Conservation (phyloP, 2,329 filamentous ascomycete species). For the Neoarthrinium moseri region DNA sequence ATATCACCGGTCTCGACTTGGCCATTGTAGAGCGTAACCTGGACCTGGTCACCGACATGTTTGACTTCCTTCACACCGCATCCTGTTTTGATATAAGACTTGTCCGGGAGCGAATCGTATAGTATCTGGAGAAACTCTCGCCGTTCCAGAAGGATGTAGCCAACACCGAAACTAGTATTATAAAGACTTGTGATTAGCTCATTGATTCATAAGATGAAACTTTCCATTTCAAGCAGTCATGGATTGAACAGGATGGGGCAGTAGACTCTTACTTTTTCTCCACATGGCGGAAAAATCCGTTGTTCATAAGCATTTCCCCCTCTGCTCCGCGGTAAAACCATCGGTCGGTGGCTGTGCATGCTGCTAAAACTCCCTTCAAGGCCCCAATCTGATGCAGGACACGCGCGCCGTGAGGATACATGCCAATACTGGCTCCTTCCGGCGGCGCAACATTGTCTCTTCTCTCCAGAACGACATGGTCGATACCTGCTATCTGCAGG, state of each 20-base stretch:
- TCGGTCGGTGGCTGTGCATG: constrained; percentile 1
- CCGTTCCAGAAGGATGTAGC: background rate
- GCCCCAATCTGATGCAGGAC: constrained; percentile 11
- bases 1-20: constrained; percentile 13
- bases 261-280: constrained; percentile 5
- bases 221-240: background rate
- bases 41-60: background rate
- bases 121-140: constrained; percentile 4
- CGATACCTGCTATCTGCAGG: constrained; percentile 13
- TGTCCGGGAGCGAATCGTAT: constrained; percentile 7
- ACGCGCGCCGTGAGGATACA: constrained; percentile 12
- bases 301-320: constrained; percentile 3
- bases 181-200: background rate
- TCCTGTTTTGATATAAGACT: constrained; percentile 2
- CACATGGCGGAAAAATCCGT: constrained; percentile 4
- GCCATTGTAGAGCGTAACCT: constrained; percentile 13
- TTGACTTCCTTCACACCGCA: constrained; percentile 7
- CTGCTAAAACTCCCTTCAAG: background rate
- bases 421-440: constrained; percentile 12
- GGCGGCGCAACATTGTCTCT: constrained; percentile 7
- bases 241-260: background rate
- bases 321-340: constrained; percentile 1
- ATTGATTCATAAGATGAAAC: background rate
- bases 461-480: constrained; percentile 15
- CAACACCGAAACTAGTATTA: background rate